phyloP scores from a whole-genome alignment of 2,329 filamentous ascomycete species.

The Proliferodiscus dingleyae region DNA sequence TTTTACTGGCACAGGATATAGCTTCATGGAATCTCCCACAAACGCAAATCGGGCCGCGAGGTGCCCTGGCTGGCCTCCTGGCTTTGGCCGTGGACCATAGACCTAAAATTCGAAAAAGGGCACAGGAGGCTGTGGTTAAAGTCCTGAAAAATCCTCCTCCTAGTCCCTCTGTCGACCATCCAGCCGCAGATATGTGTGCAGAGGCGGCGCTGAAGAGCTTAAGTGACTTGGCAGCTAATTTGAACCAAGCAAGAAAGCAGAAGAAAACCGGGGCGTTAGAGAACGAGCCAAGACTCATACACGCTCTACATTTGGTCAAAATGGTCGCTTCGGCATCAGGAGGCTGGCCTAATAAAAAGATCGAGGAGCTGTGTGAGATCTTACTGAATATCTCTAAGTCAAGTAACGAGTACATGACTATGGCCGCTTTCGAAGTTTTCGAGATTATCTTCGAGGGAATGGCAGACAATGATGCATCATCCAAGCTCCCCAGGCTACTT shows the following conservation, averaged over 20 bases:
- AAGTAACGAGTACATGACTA: slow-evolving; percentile 92
- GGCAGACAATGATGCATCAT: slow-evolving; percentile 75
- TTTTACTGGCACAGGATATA: slow-evolving; percentile 83
- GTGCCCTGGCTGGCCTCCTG: slow-evolving; percentile 81
- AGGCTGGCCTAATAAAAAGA: slow-evolving; percentile 95
- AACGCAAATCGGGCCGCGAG: slow-evolving; percentile 76
- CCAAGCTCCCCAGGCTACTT: slow-evolving; percentile 82
- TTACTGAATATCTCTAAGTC: slow-evolving; percentile 83
- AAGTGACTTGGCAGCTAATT: slow-evolving; percentile 64
- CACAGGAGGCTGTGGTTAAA: slow-evolving; percentile 80
- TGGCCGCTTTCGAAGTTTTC: slow-evolving; percentile 95
- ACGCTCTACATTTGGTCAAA: slow-evolving; percentile 88
- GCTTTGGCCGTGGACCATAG: slow-evolving; percentile 79
- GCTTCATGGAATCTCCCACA: slow-evolving; percentile 82
- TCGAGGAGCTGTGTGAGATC: slow-evolving; percentile 85
- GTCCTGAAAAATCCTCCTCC: slow-evolving; percentile 82
- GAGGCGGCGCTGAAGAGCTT: slow-evolving; percentile 81
- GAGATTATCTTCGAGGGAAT: slow-evolving; percentile 94
- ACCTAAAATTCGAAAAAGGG: slow-evolving; percentile 90
- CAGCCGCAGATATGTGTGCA: slow-evolving; percentile 92
- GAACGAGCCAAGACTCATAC: slow-evolving; percentile 81
- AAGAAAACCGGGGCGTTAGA: slow-evolving; percentile 53
- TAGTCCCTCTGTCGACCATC: slow-evolving; percentile 88
- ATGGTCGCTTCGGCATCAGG: slow-evolving; percentile 80
- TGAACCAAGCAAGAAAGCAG: slow-evolving; percentile 61